Evolutionary conservation across 2,329 filamentous ascomycete species (phyloP), one percentile per base, ranked within the genome.

Genomic region (Fusarium zealandicum): DNA sequence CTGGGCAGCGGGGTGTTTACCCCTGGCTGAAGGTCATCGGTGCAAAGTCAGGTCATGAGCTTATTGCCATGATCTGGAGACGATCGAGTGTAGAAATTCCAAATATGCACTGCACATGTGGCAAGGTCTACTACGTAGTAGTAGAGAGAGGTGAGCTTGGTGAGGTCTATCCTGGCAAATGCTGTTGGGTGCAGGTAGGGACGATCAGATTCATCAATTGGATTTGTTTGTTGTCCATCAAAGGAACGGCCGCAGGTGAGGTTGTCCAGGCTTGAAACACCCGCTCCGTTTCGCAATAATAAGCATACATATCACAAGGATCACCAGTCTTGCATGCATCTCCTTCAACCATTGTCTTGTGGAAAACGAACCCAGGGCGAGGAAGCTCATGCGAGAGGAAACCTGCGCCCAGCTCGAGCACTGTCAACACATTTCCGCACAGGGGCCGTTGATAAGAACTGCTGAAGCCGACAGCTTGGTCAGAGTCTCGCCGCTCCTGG

Each of bases 241-340:
- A 25, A 18, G 33, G 14, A 35, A 41, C 30, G 18, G 13, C 18
- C 25, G 32, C 18, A 39, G 43, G 35, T 37, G 17, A 46, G 31
- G 60, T 54, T 47, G 27, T 47, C 16, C 48, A 47, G 48, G 33
- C 31, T 64, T 64, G 61, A 65, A 66, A 66, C 63, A 54, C 48
- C 63, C 41, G 49, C 53, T 35, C 44, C 39, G 49, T 66, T 61
- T 61, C 48, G 43, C 33, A 33, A 44, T 20, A 51, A 32, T n/a
- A n/a, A n/a, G n/a, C n/a, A n/a, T n/a, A 22, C 39, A 44, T 31
- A 17, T n/a, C 36, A 54, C 54, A 43, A 50, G 51, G 35, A 51
- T 57, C 22, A 25, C 22, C 32, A 59, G 18, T 50, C 43, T 59
- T 45, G 46, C 32, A 40, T 31, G 11, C 28, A 6, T 31, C n/a